Percentiles rank a stretch among this genome's conserved stretches.
phyloP scores from a whole-genome alignment of 805 yeast species.

The Hanseniaspora mollemarum region DNA sequence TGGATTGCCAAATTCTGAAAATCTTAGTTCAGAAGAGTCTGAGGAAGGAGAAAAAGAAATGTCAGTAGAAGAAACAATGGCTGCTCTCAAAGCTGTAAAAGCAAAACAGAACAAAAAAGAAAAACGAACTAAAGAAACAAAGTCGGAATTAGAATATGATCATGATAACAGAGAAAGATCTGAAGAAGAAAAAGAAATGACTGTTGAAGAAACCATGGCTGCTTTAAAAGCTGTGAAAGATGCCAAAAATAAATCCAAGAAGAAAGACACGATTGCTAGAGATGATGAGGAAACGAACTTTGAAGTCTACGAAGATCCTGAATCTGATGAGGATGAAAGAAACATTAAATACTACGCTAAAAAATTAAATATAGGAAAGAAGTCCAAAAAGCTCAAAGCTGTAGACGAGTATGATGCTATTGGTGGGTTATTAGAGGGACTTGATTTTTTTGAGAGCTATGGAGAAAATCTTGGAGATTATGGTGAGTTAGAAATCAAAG shows the following conservation, averaged over 20 bases:
- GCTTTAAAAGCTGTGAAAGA: conserved; percentile 36
- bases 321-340: conserved; percentile 51
- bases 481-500: conserved; percentile 23
- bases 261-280: conserved; percentile 17
- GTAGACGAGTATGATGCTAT: conserved; percentile 60
- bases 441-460: conserved; percentile 33
- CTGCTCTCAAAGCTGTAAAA: conserved; percentile 27
- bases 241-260: conserved; percentile 19
- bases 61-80: conserved; percentile 32
- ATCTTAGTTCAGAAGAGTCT: conserved; percentile 22
- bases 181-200: conserved; percentile 29
- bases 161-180: conserved; percentile 23
- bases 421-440: conserved; percentile 72
- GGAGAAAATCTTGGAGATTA: conserved; percentile 28
- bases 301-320: conserved; percentile 39
- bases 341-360: conserved; percentile 77
- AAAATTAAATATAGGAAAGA: conserved; percentile 58
- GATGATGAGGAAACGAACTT: conserved; percentile 22
- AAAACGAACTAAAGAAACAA: conserved; percentile 19
- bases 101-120: conserved; percentile 20
- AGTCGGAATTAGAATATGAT: conserved; percentile 18
- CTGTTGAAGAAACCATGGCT: conserved; percentile 37
- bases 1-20: no score
- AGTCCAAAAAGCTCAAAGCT: conserved; percentile 37
- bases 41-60: conserved; percentile 24